These are phyloP conservation scores for Babesia ovis DNA, from an alignment of 169 alveolate genomes.

Conservation along the genomic window DNA sequence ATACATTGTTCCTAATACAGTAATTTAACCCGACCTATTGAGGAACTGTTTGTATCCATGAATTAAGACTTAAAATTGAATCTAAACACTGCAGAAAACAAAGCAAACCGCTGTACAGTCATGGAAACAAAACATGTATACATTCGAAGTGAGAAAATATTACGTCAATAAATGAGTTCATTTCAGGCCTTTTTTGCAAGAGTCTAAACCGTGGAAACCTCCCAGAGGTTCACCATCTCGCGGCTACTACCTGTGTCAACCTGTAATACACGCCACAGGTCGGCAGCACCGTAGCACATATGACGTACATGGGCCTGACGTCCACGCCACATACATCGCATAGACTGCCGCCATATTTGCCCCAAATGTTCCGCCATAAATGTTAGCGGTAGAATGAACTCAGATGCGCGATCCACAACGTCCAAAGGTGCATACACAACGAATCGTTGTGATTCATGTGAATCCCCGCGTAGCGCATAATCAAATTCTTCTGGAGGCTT, in stretches of 20 bases:
- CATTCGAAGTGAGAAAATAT: no score
- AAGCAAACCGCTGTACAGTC: no score
- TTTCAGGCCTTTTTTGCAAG: no score
- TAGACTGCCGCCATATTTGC: conserved; percentile 2
- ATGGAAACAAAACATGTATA: no score
- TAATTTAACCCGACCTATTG: no score
- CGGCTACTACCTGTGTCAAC: neutral
- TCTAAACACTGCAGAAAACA: no score
- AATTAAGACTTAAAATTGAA: no score
- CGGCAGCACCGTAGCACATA: conserved; percentile 21
- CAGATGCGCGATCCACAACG: neutral
- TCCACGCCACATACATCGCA: neutral
- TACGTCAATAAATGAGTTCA: no score
- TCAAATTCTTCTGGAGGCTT: neutral
- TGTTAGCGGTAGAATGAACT: conserved; percentile 12
- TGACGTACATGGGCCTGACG: neutral
- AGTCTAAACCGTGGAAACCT: neutral
- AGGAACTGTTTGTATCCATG: no score
- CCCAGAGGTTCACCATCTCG: conserved; percentile 32
- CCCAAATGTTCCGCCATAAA: conserved; percentile 15
- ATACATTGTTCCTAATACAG: no score
- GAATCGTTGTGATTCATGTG: conserved; percentile 8
- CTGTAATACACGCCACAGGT: conserved; percentile 21
- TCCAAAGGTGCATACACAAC: conserved; percentile 39
- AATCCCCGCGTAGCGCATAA: neutral